phyloP scores from a whole-genome alignment of 2,329 filamentous ascomycete species.

The Penicillium sp. region DNA sequence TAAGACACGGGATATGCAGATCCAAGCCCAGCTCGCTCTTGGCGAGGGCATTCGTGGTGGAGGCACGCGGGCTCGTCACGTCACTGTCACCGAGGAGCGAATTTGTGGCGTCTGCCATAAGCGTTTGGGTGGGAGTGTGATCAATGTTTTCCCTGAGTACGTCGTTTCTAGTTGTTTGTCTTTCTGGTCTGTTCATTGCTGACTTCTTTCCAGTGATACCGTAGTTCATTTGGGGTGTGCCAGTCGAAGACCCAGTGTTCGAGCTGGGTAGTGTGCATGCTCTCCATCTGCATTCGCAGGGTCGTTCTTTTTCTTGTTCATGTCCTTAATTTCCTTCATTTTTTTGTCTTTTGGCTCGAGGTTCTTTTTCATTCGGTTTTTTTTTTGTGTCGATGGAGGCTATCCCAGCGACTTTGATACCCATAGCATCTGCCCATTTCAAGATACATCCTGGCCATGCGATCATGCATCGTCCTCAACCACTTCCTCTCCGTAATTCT shows the following conservation, averaged over 20 bases:
- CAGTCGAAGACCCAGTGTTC: conserved; percentile 40
- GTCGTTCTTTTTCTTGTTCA: neutral
- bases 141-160: conserved; percentile 83
- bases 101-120: conserved; percentile 94
- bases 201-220: conserved; percentile 40
- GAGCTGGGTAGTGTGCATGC: conserved; percentile 17
- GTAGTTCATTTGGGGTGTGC: conserved; percentile 82
- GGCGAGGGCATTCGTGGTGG: conserved; percentile 60
- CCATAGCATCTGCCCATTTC: conserved; percentile 20
- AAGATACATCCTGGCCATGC: conserved; percentile 26
- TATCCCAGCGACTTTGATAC: conserved; percentile 36
- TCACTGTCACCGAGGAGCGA: conserved; percentile 81
- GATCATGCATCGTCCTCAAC: conserved; percentile 60
- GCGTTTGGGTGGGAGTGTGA: conserved; percentile 83
- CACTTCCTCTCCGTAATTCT: conserved; percentile 80
- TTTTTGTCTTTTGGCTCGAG: conserved; percentile 2
- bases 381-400: conserved; percentile 17
- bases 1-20: conserved; percentile 73
- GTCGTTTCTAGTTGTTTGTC: conserved; percentile 27
- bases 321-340: neutral
- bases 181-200: conserved; percentile 9
- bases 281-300: conserved; percentile 7
- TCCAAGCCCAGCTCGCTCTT: conserved; percentile 70
- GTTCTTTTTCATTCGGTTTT: conserved; percentile 1
- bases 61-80: conserved; percentile 62